phyloP scores from a whole-genome alignment of 1,284 basidiomycete genomes.

The Microstroma glucosiphilum region DNA sequence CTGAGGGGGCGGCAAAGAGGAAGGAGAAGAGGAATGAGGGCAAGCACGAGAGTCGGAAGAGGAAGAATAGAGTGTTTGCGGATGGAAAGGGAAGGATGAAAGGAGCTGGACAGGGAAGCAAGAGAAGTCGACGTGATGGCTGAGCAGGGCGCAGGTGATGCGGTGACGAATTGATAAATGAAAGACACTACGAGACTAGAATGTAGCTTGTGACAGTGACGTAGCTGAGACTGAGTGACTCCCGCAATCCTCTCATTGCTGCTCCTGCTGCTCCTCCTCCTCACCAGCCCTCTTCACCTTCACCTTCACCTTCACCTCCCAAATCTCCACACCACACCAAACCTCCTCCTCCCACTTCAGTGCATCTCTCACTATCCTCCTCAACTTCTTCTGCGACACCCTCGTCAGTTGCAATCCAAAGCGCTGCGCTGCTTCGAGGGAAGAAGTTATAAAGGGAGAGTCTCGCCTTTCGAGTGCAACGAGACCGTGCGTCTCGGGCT shows the following conservation, averaged over 20 bases:
- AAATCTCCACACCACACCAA: neutral
- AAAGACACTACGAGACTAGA: too few species aligned
- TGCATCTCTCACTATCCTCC: neutral
- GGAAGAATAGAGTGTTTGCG: conserved; percentile 22
- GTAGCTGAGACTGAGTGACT: too few species aligned
- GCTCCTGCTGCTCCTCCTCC: too few species aligned
- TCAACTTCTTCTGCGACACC: neutral
- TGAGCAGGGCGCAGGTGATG: too few species aligned
- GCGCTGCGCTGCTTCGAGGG: neutral
- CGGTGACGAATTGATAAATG: too few species aligned
- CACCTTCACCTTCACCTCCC: neutral
- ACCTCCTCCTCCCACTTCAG: neutral
- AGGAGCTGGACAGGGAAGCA: too few species aligned
- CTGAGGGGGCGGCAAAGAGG: conserved; percentile 29
- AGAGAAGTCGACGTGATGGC: too few species aligned
- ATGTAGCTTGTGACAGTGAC: too few species aligned
- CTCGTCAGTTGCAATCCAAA: conserved; percentile 2
- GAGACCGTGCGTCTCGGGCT: neutral
- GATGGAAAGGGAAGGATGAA: neutral
- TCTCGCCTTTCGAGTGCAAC: neutral
- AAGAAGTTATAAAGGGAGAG: neutral
- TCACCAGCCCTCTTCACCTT: neutral
- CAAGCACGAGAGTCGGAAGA: conserved; percentile 31
- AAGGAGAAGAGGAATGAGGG: conserved; percentile 21
- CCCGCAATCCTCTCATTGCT: too few species aligned